Evolutionary conservation across 2,329 filamentous ascomycete genomes (phyloP).

Genomic region (Exophiala viscosa): DNA sequence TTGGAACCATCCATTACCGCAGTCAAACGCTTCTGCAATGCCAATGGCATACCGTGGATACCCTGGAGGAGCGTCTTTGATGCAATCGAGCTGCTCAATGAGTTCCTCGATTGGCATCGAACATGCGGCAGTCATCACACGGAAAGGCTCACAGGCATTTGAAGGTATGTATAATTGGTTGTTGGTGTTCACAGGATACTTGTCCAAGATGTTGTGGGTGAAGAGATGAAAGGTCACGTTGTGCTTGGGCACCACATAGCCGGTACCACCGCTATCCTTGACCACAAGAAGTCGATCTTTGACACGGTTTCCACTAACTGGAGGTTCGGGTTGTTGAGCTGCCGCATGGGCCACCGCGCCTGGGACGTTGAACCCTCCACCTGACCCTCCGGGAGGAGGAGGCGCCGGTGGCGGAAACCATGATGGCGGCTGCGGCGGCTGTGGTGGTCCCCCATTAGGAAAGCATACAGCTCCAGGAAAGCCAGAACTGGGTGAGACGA

Average conservation of each 20-base stretch:
- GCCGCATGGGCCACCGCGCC: slow-evolving; percentile 16
- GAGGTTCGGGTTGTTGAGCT: slow-evolving; percentile 18
- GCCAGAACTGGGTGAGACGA: slow-evolving; percentile 16
- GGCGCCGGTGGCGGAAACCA: slow-evolving; percentile 10
- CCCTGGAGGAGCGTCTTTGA: slow-evolving; percentile 36
- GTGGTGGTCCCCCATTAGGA: slow-evolving; percentile 13
- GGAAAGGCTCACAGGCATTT: slow-evolving; percentile 49
- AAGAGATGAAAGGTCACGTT: slow-evolving; percentile 35
- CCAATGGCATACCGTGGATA: slow-evolving; percentile 39
- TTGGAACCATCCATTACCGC: slow-evolving; percentile 58
- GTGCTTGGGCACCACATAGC: slow-evolving; percentile 18
- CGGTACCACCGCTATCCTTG: slow-evolving; percentile 16
- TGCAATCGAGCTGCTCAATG: slow-evolving; percentile 57
- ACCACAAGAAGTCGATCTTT: slow-evolving; percentile 22
- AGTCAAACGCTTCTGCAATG: slow-evolving; percentile 54
- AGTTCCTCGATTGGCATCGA: slow-evolving; percentile 52
- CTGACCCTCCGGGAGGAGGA: slow-evolving; percentile 9
- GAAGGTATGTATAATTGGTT: slow-evolving; percentile 42
- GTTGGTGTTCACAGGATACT: slow-evolving; percentile 31
- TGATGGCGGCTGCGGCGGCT: slow-evolving; percentile 8
- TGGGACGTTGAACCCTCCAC: slow-evolving; percentile 4
- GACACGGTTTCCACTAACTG: slow-evolving; percentile 26
- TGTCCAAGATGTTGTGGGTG: slow-evolving; percentile 33
- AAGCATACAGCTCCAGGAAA: slow-evolving; percentile 21
- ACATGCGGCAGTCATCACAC: slow-evolving; percentile 53